Base-by-base conservation (phyloP, 2,329 filamentous ascomycete genomes). In the Aspergillus phoenicis region DNA sequence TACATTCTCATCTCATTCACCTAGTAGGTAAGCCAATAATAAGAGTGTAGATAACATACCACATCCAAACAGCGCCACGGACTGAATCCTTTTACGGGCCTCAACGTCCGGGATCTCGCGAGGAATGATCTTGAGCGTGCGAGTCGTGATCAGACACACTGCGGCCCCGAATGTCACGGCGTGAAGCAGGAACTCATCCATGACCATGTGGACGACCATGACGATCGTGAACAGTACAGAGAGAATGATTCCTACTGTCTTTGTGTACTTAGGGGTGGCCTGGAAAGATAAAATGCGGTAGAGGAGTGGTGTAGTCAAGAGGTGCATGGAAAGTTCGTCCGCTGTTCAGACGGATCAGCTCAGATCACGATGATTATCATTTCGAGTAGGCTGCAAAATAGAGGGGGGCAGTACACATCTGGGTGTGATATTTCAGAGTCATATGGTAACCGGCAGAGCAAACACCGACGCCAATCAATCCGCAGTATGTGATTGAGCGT, bases 151-250 rank as follows among this genome's bases (percentile, higher is more conserved):
- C 10, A 78, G 43, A 28, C 71, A 75, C 0, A 79, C 71, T 0
- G 68, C 70, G 2, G 76, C 4, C 0, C 73, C 77, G 62, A 80
- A 80, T 0, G 70, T 64, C 0, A 69, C 66, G 0, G 77, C 77
- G 49, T 80, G 78, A 0, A 80, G 67, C 0, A 80, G 43, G 26
- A 80, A 80, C 54, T 80, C 78, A 28, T 80, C 77, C 76, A 80
- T 75, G 13, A 74, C 72, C 71, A 80, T 79, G 38, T 80, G 78
- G 0, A 75, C 73, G 5, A 78, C 70, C 74, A 80, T 80, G 3
- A 80, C 75, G 3, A 73, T 58, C 4, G 67, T 67, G 55, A 72
- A 71, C 3, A 68, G 38, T 7, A 59, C 28, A 0, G 59, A 51
- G 5, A 72, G 64, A 8, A 69, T 58, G 8, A 63, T 60, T 1